phyloP scores from a whole-genome alignment of 176 grass and related monocot genomes.

The Ampelocalamus luodianensis region DNA sequence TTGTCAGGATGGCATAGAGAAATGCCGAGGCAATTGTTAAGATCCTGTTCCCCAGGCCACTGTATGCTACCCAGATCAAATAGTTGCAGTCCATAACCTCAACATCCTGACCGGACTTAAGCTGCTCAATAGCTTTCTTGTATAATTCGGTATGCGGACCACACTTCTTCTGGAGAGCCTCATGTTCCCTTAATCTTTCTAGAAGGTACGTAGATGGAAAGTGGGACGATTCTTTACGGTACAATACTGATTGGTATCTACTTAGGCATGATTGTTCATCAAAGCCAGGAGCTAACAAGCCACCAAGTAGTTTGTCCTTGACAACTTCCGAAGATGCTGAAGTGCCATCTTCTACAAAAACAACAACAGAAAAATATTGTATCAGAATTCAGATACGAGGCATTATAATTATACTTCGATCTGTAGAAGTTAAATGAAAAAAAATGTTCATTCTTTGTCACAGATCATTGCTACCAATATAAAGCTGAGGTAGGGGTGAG shows the following conservation, averaged over 20 bases:
- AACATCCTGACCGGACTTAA: conserved; percentile 49
- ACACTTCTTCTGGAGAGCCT: conserved; percentile 73
- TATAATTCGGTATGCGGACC: conserved; percentile 58
- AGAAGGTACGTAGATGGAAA: conserved; percentile 62
- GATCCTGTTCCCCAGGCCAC: conserved; percentile 71
- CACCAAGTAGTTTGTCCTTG: conserved; percentile 56
- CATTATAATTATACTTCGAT: neutral
- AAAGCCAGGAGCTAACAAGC: conserved; percentile 60
- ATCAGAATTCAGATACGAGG: neutral
- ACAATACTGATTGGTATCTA: conserved; percentile 58
- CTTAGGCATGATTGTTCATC: conserved; percentile 66
- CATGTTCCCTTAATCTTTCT: conserved; percentile 63
- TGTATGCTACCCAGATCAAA: conserved; percentile 66
- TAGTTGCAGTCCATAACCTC: conserved; percentile 57
- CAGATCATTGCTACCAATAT: neutral
- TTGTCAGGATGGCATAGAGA: conserved; percentile 71
- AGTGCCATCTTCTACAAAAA: conserved; percentile 5
- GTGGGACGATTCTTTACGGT: conserved; percentile 57
- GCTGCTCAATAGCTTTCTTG: conserved; percentile 53
- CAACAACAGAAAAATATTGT: neutral
- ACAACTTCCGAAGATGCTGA: conserved; percentile 28
- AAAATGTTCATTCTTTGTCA: neutral
- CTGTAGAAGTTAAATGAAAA: neutral
- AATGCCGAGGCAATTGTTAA: conserved; percentile 63
- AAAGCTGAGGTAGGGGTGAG: neutral